Conservation (phyloP, 495 filamentous ascomycete genomes). For the Aspergillus funiculosus region DNA sequence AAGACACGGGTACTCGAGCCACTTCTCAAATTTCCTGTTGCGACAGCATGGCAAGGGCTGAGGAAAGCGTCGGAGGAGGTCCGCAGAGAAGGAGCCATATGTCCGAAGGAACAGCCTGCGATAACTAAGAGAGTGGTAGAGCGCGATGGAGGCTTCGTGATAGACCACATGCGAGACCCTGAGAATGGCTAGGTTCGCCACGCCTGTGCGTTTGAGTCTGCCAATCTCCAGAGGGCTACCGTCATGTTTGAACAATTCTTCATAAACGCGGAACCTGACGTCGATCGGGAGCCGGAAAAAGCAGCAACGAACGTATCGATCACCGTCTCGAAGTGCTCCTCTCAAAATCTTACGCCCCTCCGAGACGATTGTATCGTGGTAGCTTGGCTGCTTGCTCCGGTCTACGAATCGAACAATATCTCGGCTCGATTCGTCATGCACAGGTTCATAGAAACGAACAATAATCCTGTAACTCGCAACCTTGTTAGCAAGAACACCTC, state of each 20-base stretch:
- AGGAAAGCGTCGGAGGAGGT: constrained; percentile 11
- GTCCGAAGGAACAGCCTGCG: constrained; percentile 23
- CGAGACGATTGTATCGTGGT: constrained; percentile 3
- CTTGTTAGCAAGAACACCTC: neutral
- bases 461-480: neutral
- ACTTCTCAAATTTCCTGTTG: neutral
- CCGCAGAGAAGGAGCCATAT: constrained; percentile 14
- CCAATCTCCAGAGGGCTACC: constrained; percentile 11
- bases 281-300: constrained; percentile 16
- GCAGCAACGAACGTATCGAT: constrained; percentile 1
- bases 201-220: constrained; percentile 2
- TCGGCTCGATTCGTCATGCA: constrained; percentile 1
- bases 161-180: constrained; percentile 17
- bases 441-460: constrained; percentile 7
- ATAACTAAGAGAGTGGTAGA: constrained; percentile 28
- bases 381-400: constrained; percentile 2
- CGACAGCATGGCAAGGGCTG: constrained; percentile 9
- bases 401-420: constrained; percentile 7
- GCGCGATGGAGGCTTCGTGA: constrained; percentile 19
- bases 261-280: constrained; percentile 14
- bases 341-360: constrained; percentile 9
- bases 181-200: constrained; percentile 13
- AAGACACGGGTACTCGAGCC: constrained; percentile 2
- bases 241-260: constrained; percentile 10
- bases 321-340: constrained; percentile 1